Conservation (phyloP, 2,329 filamentous ascomycete genomes). For the Colletotrichum euphorbiae region DNA sequence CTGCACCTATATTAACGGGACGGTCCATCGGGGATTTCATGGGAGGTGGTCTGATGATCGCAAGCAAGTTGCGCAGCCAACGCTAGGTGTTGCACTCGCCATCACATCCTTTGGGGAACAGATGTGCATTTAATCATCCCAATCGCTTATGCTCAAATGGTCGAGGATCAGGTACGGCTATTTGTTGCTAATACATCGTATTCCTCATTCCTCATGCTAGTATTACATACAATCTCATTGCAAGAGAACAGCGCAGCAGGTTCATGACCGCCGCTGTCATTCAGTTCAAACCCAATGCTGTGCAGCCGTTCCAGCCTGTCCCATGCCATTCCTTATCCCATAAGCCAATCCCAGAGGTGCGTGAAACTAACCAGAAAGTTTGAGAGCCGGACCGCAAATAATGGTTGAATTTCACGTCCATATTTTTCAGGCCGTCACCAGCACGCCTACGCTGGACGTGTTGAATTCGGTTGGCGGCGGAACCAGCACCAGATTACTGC, state of each 20-base stretch:
- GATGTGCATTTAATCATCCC: not conserved
- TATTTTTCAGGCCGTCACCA: constrained; percentile 35
- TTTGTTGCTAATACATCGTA: constrained; percentile 1
- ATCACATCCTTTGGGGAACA: not conserved
- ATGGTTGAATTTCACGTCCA: not conserved
- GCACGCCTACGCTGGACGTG: constrained; percentile 29
- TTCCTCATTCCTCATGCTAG: constrained; percentile 35
- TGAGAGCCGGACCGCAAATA: not conserved
- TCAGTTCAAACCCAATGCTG: not conserved
- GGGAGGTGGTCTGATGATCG: not conserved
- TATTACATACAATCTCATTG: constrained; percentile 34
- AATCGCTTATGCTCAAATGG: not conserved
- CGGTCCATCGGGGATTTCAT: not conserved
- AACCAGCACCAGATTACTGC: constrained; percentile 24
- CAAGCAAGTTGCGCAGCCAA: not conserved
- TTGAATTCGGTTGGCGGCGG: constrained; percentile 25
- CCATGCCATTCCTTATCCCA: not conserved
- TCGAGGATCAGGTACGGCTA: not conserved
- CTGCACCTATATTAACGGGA: constrained; percentile 5
- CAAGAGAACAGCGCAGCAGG: constrained; percentile 14
- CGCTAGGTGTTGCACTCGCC: not conserved
- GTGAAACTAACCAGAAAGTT: constrained; percentile 5
- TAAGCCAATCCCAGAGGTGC: constrained; percentile 11
- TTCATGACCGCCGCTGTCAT: not conserved
- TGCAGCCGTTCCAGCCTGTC: constrained; percentile 10